Evolutionary conservation across 2,329 filamentous ascomycete species (phyloP).

Genomic region (Colletotrichum cuscutae): DNA sequence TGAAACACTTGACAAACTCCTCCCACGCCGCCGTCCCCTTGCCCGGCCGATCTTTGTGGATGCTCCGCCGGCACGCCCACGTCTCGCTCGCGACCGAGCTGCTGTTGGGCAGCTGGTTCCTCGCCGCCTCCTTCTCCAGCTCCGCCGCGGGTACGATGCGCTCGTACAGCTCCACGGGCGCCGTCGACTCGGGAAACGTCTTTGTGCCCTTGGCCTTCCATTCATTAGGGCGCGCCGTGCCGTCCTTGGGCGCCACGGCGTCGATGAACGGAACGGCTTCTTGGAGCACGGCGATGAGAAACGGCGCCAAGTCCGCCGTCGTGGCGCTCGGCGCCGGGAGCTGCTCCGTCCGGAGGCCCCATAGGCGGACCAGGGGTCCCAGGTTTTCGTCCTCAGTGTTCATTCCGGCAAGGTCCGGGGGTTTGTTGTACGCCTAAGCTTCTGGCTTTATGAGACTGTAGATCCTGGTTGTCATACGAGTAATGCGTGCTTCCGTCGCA

Average conservation of each 20-base stretch:
- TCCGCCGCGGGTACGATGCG: constrained; percentile 57
- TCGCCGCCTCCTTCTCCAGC: constrained; percentile 50
- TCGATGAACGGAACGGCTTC: constrained; percentile 71
- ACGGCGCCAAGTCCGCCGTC: constrained; percentile 56
- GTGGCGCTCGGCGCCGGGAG: constrained; percentile 55
- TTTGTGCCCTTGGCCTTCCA: constrained; percentile 65
- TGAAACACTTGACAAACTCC: constrained; percentile 71
- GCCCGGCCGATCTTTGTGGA: constrained; percentile 64
- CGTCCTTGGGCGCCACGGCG: constrained; percentile 57
- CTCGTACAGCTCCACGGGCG: constrained; percentile 64
- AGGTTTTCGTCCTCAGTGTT: constrained; percentile 38
- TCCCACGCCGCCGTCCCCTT: constrained; percentile 68
- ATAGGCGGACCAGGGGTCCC: constrained; percentile 64
- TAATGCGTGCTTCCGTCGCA: constrained; percentile 8
- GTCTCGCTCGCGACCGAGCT: constrained; percentile 53
- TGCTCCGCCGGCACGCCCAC: constrained; percentile 73
- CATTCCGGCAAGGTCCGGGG: neutral
- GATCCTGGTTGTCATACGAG: neutral
- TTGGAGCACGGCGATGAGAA: constrained; percentile 63
- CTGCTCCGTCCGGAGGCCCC: constrained; percentile 59
- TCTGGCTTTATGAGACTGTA: neutral
- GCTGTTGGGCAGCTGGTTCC: constrained; percentile 42
- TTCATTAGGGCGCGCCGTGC: constrained; percentile 44
- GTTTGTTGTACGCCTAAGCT: neutral
- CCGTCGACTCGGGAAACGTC: constrained; percentile 58